Base-by-base conservation (phyloP, 805 yeast genomes). In the Hanseniaspora valbyensis region DNA sequence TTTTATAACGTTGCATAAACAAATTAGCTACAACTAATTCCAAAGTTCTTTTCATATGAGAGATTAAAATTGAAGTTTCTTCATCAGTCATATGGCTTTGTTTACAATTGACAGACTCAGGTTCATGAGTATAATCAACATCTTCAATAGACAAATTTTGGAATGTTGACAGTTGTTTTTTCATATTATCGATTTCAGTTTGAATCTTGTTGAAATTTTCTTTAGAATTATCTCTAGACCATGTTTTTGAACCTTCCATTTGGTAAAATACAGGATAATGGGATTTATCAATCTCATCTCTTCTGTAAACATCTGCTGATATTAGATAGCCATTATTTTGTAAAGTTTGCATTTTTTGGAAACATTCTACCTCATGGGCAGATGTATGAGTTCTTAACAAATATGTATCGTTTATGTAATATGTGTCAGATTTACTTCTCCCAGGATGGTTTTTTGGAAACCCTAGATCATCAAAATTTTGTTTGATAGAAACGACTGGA, bases 211-310 rank as follows among this genome's bases (percentile, higher is more conserved):
- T 28, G 2, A 59, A 24, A 57, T 24, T 55, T 57, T 3, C 41
- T 50, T 14, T 55, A n/a, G n/a, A n/a, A 52, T 8, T 62, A 62
- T 39, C 29, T 49, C 81, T 69, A 7, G 76, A 68, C 97, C 97
- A 92, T 2, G 81, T 65, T 53, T 92, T 70, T 2, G 95, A 96
- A 42, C 97, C 98, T 66, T 92, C 98, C 87, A 92, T 78, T 66
- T 92, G 98, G 61, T 92, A 96, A 67, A 92, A 92, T 0, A 84
- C 96, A 1, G 98, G 97, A 62, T 92, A 92, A 64, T 92, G 98
- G 0, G 97, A 88, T 56, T 85, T 74, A 65, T 92, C 98, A 52
- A 92, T 86, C 59, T 90, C 95, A 66, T 92, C 98, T 59, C 95
- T 75, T 60, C 98, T 75, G 62, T 89, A 92, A 9, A 92, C 98